Percentiles rank a stretch among this genome's conserved stretches.
Conservation (phyloP, 805 yeast genomes). For the Pichia pseudocactophila region DNA sequence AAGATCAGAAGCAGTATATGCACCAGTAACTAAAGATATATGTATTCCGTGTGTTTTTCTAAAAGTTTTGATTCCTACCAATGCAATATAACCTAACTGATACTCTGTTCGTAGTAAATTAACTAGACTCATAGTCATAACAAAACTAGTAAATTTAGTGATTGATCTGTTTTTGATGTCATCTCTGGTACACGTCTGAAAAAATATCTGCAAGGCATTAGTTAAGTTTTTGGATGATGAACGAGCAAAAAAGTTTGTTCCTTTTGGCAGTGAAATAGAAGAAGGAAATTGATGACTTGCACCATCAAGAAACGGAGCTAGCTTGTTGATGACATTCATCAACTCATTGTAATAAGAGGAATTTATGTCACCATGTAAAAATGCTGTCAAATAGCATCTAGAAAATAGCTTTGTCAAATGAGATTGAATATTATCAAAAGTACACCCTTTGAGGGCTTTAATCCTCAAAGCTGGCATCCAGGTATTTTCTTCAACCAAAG, state of each 20-base stretch:
- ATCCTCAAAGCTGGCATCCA: conserved; percentile 48
- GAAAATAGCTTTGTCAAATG: conserved; percentile 25
- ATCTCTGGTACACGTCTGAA: conserved; percentile 46
- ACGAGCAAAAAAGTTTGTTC: conserved; percentile 28
- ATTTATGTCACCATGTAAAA: conserved; percentile 45
- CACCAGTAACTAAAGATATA: conserved; percentile 46
- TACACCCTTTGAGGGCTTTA: conserved; percentile 45
- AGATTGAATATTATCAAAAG: conserved; percentile 26
- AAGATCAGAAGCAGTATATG: conserved; percentile 32
- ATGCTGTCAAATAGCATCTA: conserved; percentile 29
- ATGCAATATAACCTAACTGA: conserved; percentile 54
- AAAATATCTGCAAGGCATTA: conserved; percentile 41
- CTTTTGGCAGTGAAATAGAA: conserved; percentile 31
- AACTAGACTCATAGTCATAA: conserved; percentile 36
- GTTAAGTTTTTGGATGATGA: conserved; percentile 41
- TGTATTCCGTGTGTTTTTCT: conserved; percentile 51
- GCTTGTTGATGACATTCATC: conserved; percentile 8
- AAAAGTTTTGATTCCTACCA: conserved; percentile 46
- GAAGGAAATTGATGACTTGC: conserved; percentile 22
- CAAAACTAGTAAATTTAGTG: conserved; percentile 38
- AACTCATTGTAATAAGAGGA: conserved; percentile 5
- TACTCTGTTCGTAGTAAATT: conserved; percentile 44
- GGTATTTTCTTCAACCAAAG: conserved; percentile 46
- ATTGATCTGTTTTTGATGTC: conserved; percentile 30
- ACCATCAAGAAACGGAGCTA: conserved; percentile 12